Conservation (phyloP, 1,284 basidiomycete species). For the Cutaneotrichosporon cyanovorans region DNA sequence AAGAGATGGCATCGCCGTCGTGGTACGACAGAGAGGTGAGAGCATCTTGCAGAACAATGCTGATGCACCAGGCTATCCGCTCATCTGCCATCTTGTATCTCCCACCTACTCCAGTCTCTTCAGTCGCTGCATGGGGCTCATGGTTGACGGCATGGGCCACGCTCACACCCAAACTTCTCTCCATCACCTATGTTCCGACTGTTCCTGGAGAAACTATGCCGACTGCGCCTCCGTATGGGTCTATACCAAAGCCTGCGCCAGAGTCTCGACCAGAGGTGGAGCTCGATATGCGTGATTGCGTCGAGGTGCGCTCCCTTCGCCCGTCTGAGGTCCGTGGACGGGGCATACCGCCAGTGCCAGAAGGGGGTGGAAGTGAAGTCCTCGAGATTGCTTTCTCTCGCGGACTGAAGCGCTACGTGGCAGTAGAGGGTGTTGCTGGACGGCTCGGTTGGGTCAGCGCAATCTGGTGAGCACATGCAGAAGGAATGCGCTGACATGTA, state of each 20-base stretch:
- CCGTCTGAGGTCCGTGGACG: slow-evolving; percentile 32
- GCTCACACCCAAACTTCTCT: slow-evolving; percentile 20
- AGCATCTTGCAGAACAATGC: neutral
- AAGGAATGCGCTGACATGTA: slow-evolving; percentile 3
- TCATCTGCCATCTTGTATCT: slow-evolving; percentile 32
- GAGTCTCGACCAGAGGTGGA: slow-evolving; percentile 23
- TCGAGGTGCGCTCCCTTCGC: slow-evolving; percentile 34
- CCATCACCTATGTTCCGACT: slow-evolving; percentile 19
- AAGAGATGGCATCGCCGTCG: slow-evolving; percentile 23
- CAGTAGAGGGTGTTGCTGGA: slow-evolving; percentile 36
- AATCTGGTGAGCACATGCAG: slow-evolving; percentile 29
- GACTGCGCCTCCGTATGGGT: slow-evolving; percentile 13
- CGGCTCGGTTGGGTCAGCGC: slow-evolving; percentile 39
- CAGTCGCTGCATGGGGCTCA: slow-evolving; percentile 22
- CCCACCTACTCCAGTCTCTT: slow-evolving; percentile 17
- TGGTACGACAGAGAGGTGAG: neutral
- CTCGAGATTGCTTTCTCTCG: slow-evolving; percentile 37
- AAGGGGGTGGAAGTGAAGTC: slow-evolving; percentile 35
- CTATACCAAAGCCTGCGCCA: slow-evolving; percentile 22
- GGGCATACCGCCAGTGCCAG: slow-evolving; percentile 30
- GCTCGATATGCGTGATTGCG: slow-evolving; percentile 32
- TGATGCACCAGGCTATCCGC: slow-evolving; percentile 21
- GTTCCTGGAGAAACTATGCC: neutral
- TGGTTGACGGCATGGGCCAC: slow-evolving; percentile 37
- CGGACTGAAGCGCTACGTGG: slow-evolving; percentile 34